Base-by-base conservation (phyloP, 352 stramenopile species). In the Phytophthora multivora region DNA sequence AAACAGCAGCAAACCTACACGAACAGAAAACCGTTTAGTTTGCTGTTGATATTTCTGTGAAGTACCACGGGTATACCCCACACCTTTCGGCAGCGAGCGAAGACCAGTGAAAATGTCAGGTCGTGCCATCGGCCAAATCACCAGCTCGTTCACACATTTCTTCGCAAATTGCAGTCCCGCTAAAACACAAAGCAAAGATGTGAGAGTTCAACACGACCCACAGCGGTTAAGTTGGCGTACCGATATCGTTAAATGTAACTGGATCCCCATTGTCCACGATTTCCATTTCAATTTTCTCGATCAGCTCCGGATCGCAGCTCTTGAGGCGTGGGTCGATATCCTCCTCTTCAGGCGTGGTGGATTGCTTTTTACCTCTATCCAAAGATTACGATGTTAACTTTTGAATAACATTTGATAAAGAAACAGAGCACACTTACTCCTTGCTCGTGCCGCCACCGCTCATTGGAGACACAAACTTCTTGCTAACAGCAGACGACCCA, bases 41-140 rank as follows among this genome's bases (percentile, higher is more conserved):
- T 38, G 11, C 21, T 26, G 13, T 26, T 26, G 49, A 25, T n/a
- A 18, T 4, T 4, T 23, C n/a, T n/a, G n/a, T n/a, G n/a, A n/a
- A n/a, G n/a, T n/a, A n/a, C n/a, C n/a, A n/a, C n/a, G n/a, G n/a
- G n/a, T 23, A 23, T 23, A 23, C 21, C 2, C 4, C 21, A 23
- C 21, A 23, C 83, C 87, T 89, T 94, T 95, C 8, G 97, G 96
- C 21, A 97, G 82, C 16, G 88, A 76, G 28, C 97, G 87, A 26
- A 99, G 79, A 18, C 97, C 97, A 0, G 91, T 98, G 71, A 99
- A 99, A 10, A 99, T 90, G 66, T 99, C 97, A 28, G 97, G 97
- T 13, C 95, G 88, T 49, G 91, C 90, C 96, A 99, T 99, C 0
- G 98, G 98, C 96, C 96, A 99, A 63, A 98, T 98, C 11, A 99